Conservation (phyloP, 805 yeast genomes). For the Suhomyces sp. region DNA sequence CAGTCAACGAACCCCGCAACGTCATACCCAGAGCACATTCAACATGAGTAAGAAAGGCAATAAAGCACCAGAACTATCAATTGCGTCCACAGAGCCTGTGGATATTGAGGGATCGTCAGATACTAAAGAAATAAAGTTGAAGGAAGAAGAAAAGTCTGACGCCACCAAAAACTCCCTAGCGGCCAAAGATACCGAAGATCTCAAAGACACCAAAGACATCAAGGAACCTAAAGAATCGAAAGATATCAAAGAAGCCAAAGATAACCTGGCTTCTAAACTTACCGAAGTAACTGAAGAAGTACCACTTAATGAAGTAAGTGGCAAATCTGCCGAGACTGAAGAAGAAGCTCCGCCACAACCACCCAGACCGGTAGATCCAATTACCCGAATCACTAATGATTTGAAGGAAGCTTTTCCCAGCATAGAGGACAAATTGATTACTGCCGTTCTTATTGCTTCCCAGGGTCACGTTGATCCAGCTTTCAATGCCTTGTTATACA, state of each 20-base stretch:
- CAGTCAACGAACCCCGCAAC: not conserved
- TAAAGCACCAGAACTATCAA: not conserved
- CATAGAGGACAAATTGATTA: conserved; percentile 64
- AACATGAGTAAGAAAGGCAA: not conserved
- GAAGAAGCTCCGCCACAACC: conserved; percentile 36
- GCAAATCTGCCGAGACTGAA: conserved; percentile 6
- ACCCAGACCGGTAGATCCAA: conserved; percentile 62
- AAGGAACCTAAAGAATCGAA: not conserved
- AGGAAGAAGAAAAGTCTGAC: not conserved
- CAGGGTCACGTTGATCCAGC: conserved; percentile 79
- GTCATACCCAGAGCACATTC: not conserved
- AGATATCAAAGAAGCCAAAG: not conserved
- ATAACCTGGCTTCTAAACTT: conserved; percentile 5
- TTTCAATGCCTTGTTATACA: conserved; percentile 77
- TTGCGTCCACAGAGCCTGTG: not conserved
- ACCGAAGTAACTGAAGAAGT: conserved; percentile 2
- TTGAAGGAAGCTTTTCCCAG: conserved; percentile 85
- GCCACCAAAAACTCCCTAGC: not conserved
- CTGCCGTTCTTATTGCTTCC: conserved; percentile 83
- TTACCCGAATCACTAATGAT: conserved; percentile 51
- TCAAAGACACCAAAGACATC: not conserved
- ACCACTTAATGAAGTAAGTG: conserved; percentile 3
- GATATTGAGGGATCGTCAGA: not conserved
- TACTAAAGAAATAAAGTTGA: not conserved
- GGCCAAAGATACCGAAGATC: not conserved